Base-by-base conservation (phyloP, 768 basidiomycete species). In the Inosperma sp. region DNA sequence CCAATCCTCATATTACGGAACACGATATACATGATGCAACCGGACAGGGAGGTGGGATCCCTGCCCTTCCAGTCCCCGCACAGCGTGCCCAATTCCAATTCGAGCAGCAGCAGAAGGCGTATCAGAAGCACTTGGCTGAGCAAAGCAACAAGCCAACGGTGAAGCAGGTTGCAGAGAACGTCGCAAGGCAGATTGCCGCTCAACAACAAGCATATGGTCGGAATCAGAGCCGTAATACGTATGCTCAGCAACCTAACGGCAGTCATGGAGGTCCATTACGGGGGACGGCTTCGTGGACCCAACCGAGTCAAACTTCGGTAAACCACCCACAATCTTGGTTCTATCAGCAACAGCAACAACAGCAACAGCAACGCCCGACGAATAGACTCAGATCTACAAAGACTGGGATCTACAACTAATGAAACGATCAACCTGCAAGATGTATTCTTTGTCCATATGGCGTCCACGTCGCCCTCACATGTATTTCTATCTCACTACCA, bases 21-120 rank as follows among this genome's bases (percentile, higher is more conserved):
- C 26, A 48, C 31, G 35, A n/a, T 25, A 22, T 13, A 21, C 25
- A n/a, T 9, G 25, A 48, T 13, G 6, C 19, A 10, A 22, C 29
- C 16, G 46, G 33, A 2, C 46, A 48, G 17, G 35, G 30, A 23
- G 26, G 35, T n/a, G 10, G 44, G 12, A 7, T 13, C 29, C 37
- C 42, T 23, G 33, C 7, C 7, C 34, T 19, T 33, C 21, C 27
- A 7, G 53, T 29, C 7, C 54, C 59, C 4, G 48, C 56, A 2
- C 44, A 51, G 27, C 52, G 49, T 2, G 59, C 59, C 17, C 56
- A 60, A 30, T 60, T 29, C 26, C 59, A 60, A 35, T 60, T 60
- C 13, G 56, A 57, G 42, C 54, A 57, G 34, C 59, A 60, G 40
- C 40, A 45, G 14, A 21, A 41, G 42, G 52, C 36, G 4, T 60